These are phyloP conservation scores for Eragrostis nindensis DNA, from an alignment of 176 grass and related monocot genomes.

Conservation along the genomic window DNA sequence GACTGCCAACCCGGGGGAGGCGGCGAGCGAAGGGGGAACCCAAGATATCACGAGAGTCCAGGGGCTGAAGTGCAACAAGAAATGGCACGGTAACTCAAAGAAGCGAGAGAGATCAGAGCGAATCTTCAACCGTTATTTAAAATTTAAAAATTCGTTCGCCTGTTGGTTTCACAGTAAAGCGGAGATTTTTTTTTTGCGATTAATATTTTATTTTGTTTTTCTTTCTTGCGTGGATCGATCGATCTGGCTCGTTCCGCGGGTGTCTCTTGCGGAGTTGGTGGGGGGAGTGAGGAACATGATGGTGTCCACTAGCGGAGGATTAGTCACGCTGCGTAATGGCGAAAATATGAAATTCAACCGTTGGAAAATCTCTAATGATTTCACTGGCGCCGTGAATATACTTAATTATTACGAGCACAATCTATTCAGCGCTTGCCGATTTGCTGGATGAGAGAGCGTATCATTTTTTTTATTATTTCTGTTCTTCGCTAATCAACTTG, in stretches of 20 bases:
- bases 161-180: slow-evolving; percentile 4
- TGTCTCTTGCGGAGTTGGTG: slow-evolving; percentile 28
- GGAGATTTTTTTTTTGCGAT: too few relatives aligned
- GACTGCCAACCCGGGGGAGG: too few relatives aligned
- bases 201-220: too few relatives aligned
- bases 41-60: neutral
- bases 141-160: neutral
- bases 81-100: neutral
- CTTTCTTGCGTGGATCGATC: neutral
- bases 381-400: neutral
- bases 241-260: slow-evolving; percentile 41
- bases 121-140: slow-evolving; percentile 39
- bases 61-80: neutral
- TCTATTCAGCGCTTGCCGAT: neutral
- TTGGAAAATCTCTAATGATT: neutral
- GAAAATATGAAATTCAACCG: neutral
- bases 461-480: neutral
- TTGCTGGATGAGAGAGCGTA: neutral
- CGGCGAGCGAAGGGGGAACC: neutral
- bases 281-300: slow-evolving; percentile 17
- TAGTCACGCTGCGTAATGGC: neutral
- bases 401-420: neutral
- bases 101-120: neutral
- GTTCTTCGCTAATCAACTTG: neutral
- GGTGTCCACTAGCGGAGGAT: slow-evolving; percentile 4